A percentile compares a stretch with the other conserved stretches of the same genome.
Conservation (phyloP, 371 early-diverging fungal genomes). For the Rhizopus sp. region DNA sequence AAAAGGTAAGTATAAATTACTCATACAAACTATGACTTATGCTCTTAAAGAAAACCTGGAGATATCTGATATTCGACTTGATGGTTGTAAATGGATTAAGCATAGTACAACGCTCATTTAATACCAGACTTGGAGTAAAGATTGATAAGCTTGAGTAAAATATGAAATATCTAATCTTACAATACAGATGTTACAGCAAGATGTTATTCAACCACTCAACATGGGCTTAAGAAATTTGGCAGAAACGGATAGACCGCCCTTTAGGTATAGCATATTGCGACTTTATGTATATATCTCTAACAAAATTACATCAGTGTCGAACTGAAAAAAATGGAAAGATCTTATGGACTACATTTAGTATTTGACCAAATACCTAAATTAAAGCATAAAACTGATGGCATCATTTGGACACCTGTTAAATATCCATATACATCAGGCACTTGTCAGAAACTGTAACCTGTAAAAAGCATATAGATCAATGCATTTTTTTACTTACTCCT, state of each 20-base stretch:
- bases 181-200: slow-evolving; percentile 62
- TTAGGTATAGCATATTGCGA: slow-evolving; percentile 51
- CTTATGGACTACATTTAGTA: slow-evolving; percentile 59
- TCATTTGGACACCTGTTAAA: slow-evolving; percentile 85
- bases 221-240: slow-evolving; percentile 34
- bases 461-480: not conserved
- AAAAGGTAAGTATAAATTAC: slow-evolving; percentile 38
- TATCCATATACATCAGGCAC: slow-evolving; percentile 76
- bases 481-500: not conserved
- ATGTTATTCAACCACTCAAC: slow-evolving; percentile 62
- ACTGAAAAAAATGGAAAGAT: slow-evolving; percentile 63
- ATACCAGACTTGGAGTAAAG: slow-evolving; percentile 69
- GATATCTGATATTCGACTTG: slow-evolving; percentile 72
- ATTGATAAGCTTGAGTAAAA: not conserved
- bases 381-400: slow-evolving; percentile 84
- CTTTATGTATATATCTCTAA: not conserved
- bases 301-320: slow-evolving; percentile 41
- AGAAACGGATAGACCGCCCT: slow-evolving; percentile 57
- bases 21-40: not conserved
- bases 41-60: slow-evolving; percentile 49
- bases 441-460: slow-evolving; percentile 58
- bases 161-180: not conserved
- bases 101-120: slow-evolving; percentile 62
- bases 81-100: slow-evolving; percentile 64
- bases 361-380: slow-evolving; percentile 67